Evolutionary conservation across 2,329 filamentous ascomycete genomes (phyloP), one percentile per base, ranked within the genome.

Genomic region (Aureobasidium zeae): DNA sequence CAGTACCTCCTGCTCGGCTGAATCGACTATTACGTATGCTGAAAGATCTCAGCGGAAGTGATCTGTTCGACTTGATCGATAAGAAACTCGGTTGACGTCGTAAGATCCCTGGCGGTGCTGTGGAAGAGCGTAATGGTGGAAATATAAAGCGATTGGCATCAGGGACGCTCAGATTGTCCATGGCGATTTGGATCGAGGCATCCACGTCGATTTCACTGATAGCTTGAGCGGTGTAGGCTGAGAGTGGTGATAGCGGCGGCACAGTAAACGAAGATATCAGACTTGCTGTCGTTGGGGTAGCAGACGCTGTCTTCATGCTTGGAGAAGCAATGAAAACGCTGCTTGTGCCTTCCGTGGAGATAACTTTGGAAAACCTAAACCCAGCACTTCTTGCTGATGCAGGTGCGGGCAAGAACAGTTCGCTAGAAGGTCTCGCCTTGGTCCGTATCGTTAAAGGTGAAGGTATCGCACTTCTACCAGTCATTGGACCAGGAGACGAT

Each of bases 341-440:
- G 9, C 15, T 3, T n/a, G n/a, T n/a, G 3, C 28, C 28, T n/a
- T 31, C 37, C 13, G 32, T 30, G 5, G 29, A 21, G 4, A 42
- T 33, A 12, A 33, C 15, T 2, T 29, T 33, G 3, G 38, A 42
- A 22, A 42, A 42, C 13, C 29, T 32, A 9, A 42, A 42, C 7
- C 38, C 38, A 13, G 13, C 28, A 8, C 21, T 33, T 13, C 15
- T 32, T 20, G 29, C 29, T 5, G 38, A 19, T 33, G 8, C 4
- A 5, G 34, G 36, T 11, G 44, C 34, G 19, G 44, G 44, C n/a
- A 46, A 19, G 10, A 46, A 46, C 16, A 46, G 13, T 22, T 46
- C 44, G 13, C 44, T 46, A 1, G 28, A 8, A 16, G 44, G 44
- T 17, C 44, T 41, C 33, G 32, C 32, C 26, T 32, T 35, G 12